A percentile compares a stretch with the other conserved stretches of the same genome.
phyloP scores from a whole-genome alignment of 2,329 filamentous ascomycete genomes.

The Colletotrichum sp. region DNA sequence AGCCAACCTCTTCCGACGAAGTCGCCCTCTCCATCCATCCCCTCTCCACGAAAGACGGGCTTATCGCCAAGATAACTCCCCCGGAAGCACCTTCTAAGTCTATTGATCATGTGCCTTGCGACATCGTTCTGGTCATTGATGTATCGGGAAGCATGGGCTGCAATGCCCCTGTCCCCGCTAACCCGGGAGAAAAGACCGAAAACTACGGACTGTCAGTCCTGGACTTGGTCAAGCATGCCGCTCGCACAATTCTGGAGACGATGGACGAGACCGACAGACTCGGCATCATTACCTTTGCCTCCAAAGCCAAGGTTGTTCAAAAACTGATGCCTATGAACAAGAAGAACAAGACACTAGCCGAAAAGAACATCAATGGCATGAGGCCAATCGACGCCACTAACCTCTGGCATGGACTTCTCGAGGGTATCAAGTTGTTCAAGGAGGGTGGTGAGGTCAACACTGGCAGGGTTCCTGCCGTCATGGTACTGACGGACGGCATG shows the following conservation, averaged over 20 bases:
- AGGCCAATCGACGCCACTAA: constrained; percentile 49
- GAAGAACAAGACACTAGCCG: constrained; percentile 46
- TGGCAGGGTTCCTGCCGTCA: constrained; percentile 51
- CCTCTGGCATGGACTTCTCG: constrained; percentile 60
- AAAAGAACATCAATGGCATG: constrained; percentile 49
- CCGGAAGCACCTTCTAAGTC: constrained; percentile 37
- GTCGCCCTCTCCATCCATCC: constrained; percentile 40
- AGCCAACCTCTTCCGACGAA: not conserved
- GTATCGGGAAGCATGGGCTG: constrained; percentile 62
- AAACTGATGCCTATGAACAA: constrained; percentile 51
- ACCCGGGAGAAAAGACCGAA: constrained; percentile 44
- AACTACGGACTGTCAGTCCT: constrained; percentile 58
- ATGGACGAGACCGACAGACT: constrained; percentile 59
- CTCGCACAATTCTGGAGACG: constrained; percentile 61
- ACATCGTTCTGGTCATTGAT: constrained; percentile 68
- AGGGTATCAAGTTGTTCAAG: constrained; percentile 55
- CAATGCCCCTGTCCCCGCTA: constrained; percentile 49
- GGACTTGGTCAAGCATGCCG: constrained; percentile 66
- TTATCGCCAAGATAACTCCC: constrained; percentile 52
- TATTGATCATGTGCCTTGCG: constrained; percentile 54
- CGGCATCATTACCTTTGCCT: constrained; percentile 61
- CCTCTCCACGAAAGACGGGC: constrained; percentile 38
- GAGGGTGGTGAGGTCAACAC: constrained; percentile 27
- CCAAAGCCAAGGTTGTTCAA: constrained; percentile 47
- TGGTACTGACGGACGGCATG: constrained; percentile 60